Base-by-base conservation (phyloP, 2,329 filamentous ascomycete species). In the Colletotrichum cordylinicola region DNA sequence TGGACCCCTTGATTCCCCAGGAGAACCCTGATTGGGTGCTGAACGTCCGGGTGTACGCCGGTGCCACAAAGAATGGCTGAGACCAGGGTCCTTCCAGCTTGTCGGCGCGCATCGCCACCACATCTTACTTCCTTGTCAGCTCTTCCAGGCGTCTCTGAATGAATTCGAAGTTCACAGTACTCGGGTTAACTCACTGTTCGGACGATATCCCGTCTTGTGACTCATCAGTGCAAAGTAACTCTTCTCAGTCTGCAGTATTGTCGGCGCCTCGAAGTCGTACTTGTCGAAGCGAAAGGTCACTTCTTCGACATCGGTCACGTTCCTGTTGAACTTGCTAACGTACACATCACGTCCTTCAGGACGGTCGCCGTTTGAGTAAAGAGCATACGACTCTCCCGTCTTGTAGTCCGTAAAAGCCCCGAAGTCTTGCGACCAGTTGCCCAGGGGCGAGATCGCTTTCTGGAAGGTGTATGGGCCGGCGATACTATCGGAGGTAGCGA, bases 351-450 rank as follows among this genome's bases (percentile, higher is more conserved):
- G 86, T 2, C 88, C 91, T 70, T 91, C 85, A 4, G 80, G 82
- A 0, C 86, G 83, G 76, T 92, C 91, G 2, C 91, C 91, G 62
- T 92, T 92, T 2, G 90, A 91, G 81, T 92, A 92, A 2, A 92
- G 83, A 1, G 90, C 86, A 75, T 92, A 92, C 0, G 88, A 87
- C 0, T 86, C 85, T 12, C 90, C 89, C 56, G 90, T 87, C 74
- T 91, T 91, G 81, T 90, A 89, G 78, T 92, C 91, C 8, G 89
- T 90, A 76, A 92, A 92, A 24, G 91, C 83, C 12, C 91, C 91
- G 60, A 91, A 92, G 71, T 92, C 91, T 77, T 92, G 91, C 0
- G 89, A 91, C 91, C 90, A 92, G 80, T 92, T 92, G 3, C 90
- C 90, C 0, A 92, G 86, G 0, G 91, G 91, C 0, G 87, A 83